Percentiles rank a stretch among this genome's conserved stretches.
phyloP scores from a whole-genome alignment of 192 early-diverging fungal genomes.

The Backusella macrospora region DNA sequence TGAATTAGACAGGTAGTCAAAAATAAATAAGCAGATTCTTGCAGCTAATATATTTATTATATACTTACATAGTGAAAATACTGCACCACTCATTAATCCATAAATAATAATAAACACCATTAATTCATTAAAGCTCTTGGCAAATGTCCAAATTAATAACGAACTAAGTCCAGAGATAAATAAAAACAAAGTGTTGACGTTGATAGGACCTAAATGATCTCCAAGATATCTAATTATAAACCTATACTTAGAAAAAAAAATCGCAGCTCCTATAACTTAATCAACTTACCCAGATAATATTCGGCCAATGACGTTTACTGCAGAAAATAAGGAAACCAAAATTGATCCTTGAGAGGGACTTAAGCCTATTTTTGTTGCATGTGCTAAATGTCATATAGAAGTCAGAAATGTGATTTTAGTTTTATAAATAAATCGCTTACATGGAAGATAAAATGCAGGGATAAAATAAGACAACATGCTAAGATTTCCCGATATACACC shows the following conservation, averaged over 20 bases:
- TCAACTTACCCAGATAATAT: conserved; percentile 20
- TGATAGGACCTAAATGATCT: conserved; percentile 36
- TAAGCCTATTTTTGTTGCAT: conserved; percentile 31
- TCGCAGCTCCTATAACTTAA: background rate
- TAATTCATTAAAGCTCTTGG: conserved; percentile 26
- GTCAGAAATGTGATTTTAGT: background rate
- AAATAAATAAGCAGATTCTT: no score
- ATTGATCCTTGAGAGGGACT: conserved; percentile 26
- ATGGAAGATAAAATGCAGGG: conserved; percentile 35
- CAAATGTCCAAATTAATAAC: conserved; percentile 39
- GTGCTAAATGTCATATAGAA: background rate
- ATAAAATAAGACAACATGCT: conserved; percentile 30
- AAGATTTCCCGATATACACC: conserved; percentile 26
- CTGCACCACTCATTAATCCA: conserved; percentile 37
- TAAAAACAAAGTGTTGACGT: conserved; percentile 31
- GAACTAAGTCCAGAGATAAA: conserved; percentile 27
- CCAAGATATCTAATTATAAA: conserved; percentile 1
- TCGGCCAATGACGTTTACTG: conserved; percentile 32
- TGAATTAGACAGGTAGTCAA: no score
- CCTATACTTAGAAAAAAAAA: background rate
- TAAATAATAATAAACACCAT: conserved; percentile 36
- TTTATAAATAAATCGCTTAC: conserved; percentile 13
- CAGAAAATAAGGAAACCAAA: conserved; percentile 21
- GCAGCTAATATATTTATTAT: background rate
- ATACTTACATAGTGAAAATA: conserved; percentile 28